Evolutionary conservation across 768 basidiomycete genomes (phyloP).

Genomic region (Termitomyces sp.): DNA sequence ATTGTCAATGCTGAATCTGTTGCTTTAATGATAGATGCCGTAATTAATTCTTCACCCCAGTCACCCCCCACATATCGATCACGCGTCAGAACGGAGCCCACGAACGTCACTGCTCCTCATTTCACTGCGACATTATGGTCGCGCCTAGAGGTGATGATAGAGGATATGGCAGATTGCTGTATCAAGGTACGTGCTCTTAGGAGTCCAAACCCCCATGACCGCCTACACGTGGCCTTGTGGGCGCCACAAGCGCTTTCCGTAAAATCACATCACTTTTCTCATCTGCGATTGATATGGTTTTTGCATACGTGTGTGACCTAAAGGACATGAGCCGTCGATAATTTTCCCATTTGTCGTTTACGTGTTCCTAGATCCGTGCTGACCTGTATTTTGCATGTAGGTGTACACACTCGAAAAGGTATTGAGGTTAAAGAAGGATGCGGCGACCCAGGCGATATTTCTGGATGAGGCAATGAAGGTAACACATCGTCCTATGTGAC

Average conservation of each 20-base stretch:
- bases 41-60: conserved; percentile 25
- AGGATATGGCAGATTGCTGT: conserved; percentile 89
- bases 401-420: conserved; percentile 97
- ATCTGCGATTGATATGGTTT: conserved; percentile 4
- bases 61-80: conserved; percentile 73
- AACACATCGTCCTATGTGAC: background rate
- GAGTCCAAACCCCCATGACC: background rate
- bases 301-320: background rate
- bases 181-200: conserved; percentile 60
- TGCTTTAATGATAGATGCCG: conserved; percentile 18
- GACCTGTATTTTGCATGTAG: conserved; percentile 36
- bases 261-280: background rate
- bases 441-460: conserved; percentile 72
- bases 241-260: conserved; percentile 15
- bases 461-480: conserved; percentile 95
- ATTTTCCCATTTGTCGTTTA: background rate
- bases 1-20: background rate
- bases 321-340: background rate
- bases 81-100: conserved; percentile 88
- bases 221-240: conserved; percentile 7
- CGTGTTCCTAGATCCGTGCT: background rate
- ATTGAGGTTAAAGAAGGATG: conserved; percentile 83
- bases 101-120: conserved; percentile 81
- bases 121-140: conserved; percentile 83
- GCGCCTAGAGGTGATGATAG: conserved; percentile 77